A percentile compares a stretch with the other conserved stretches of the same genome.
Conservation (phyloP, 306 rosid species). For the Vigna radiata region DNA sequence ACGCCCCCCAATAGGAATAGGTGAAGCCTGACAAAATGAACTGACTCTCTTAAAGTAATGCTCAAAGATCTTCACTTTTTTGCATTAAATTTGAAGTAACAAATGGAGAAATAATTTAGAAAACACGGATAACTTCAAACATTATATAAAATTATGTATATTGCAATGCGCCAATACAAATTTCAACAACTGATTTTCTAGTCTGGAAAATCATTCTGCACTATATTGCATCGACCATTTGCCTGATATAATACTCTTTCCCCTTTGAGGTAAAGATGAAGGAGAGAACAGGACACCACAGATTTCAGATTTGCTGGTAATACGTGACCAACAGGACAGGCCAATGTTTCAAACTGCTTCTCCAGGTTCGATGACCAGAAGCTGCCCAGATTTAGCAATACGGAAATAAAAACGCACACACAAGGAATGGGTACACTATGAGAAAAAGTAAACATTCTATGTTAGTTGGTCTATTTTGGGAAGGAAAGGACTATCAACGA, state of each 20-base stretch:
- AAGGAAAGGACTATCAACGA: too few species aligned
- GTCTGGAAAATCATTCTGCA: slow-evolving; percentile 24
- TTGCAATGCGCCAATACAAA: slow-evolving; percentile 16
- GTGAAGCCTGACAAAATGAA: slow-evolving; percentile 69
- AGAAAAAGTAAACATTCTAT: too few species aligned
- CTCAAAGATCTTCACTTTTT: neutral
- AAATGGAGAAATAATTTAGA: slow-evolving; percentile 17
- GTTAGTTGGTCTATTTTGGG: too few species aligned
- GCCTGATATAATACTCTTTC: neutral
- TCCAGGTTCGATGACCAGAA: too few species aligned
- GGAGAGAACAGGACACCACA: slow-evolving; percentile 14
- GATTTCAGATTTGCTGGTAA: slow-evolving; percentile 1
- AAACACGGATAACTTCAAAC: neutral
- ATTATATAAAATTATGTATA: slow-evolving; percentile 5
- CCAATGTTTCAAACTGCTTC: too few species aligned
- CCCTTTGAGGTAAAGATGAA: neutral
- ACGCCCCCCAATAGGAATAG: slow-evolving; percentile 59
- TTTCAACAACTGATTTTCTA: slow-evolving; percentile 10
- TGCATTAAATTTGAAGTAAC: neutral
- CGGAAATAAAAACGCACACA: too few species aligned
- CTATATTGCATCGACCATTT: neutral
- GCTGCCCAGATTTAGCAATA: too few species aligned
- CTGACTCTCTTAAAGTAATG: slow-evolving; percentile 32
- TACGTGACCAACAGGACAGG: too few species aligned
- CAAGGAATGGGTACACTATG: too few species aligned